Evolutionary conservation across 148 eudicot species (phyloP).

Genomic region (Rhododendron ovatum): DNA sequence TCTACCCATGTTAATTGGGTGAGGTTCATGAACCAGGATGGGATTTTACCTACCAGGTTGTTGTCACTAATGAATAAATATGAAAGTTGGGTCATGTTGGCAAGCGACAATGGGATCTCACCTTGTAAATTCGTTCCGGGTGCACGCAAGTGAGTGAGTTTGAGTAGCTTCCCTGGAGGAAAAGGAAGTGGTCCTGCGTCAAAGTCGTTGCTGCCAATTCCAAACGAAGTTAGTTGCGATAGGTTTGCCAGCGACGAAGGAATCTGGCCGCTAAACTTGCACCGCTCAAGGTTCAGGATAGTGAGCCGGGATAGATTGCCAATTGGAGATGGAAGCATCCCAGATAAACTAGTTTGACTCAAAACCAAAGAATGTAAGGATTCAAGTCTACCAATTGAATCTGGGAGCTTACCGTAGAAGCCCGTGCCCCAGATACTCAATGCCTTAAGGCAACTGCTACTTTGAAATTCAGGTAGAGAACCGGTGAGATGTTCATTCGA

Average conservation of each 20-base stretch:
- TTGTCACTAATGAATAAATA: background rate
- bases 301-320: constrained; percentile 7
- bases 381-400: constrained; percentile 14
- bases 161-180: background rate
- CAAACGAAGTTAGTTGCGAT: background rate
- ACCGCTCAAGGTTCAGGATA: background rate
- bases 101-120: constrained; percentile 18
- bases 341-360: constrained; percentile 2
- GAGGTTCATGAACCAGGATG: constrained; percentile 13
- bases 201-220: background rate
- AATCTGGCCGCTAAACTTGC: background rate
- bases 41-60: constrained; percentile 17
- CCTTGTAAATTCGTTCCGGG: background rate
- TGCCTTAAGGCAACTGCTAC: no score
- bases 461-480: no score
- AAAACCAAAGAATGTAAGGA: background rate
- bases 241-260: background rate
- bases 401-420: no score
- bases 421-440: no score
- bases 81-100: constrained; percentile 16
- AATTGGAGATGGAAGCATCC: constrained; percentile 17
- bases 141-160: background rate
- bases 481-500: no score
- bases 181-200: background rate
- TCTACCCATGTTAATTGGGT: background rate